Conservation (phyloP, 148 eudicot genomes). For the Diospyros kaki region DNA sequence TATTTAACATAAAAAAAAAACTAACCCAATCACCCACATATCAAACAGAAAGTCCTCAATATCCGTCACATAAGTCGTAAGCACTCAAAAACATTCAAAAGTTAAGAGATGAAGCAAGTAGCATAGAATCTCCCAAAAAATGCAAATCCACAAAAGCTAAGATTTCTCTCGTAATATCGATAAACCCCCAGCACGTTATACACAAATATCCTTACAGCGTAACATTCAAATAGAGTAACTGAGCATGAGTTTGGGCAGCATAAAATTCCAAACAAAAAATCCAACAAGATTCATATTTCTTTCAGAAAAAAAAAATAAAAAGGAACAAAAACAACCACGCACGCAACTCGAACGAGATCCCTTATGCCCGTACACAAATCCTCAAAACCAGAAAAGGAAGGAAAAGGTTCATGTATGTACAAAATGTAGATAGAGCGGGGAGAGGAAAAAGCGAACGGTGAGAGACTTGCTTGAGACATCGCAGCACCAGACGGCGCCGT, state of each 20-base stretch:
- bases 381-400: neutral
- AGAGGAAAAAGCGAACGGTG: too few species aligned
- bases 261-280: too few species aligned
- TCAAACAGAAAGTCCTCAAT: neutral
- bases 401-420: too few species aligned
- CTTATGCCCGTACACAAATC: neutral
- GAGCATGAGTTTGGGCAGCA: too few species aligned
- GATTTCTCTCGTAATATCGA: neutral
- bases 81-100: neutral
- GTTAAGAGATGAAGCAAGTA: neutral
- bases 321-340: neutral
- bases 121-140: neutral
- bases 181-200: too few species aligned
- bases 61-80: neutral
- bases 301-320: too few species aligned
- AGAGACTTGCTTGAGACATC: constrained; percentile 54
- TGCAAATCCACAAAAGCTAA: neutral
- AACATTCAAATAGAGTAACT: too few species aligned
- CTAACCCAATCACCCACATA: neutral
- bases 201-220: too few species aligned
- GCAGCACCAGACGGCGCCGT: constrained; percentile 97
- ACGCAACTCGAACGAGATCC: neutral
- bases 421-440: too few species aligned
- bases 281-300: too few species aligned
- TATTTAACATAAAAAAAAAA: neutral